A percentile compares a stretch with the other conserved stretches of the same genome.
Conservation (phyloP, 257 asterid species). For the Leptodermis oblonga region DNA sequence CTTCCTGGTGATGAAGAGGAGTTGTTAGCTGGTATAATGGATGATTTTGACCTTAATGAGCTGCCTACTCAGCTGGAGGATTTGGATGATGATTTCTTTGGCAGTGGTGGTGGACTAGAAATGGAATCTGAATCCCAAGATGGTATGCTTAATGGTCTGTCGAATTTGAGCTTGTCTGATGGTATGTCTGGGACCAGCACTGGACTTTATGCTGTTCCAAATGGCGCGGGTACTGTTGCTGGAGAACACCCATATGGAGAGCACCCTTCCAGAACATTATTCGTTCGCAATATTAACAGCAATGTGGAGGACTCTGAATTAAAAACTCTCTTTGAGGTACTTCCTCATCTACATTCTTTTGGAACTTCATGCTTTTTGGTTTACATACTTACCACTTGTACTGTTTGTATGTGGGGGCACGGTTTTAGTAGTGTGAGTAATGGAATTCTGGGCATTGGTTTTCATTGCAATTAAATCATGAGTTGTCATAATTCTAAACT, state of each 20-base stretch:
- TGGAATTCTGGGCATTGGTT: neutral
- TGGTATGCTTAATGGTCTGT: slow-evolving; percentile 40
- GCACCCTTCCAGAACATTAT: slow-evolving; percentile 95
- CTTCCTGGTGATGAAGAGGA: slow-evolving; percentile 96
- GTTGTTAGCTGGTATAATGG: slow-evolving; percentile 81
- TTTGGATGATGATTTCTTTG: slow-evolving; percentile 89
- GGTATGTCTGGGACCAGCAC: slow-evolving; percentile 39
- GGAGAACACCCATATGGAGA: slow-evolving; percentile 98
- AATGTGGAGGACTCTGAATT: slow-evolving; percentile 94
- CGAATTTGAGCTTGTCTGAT: slow-evolving; percentile 49
- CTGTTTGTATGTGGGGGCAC: slow-evolving; percentile 1
- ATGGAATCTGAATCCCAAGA: slow-evolving; percentile 60
- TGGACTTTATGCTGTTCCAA: slow-evolving; percentile 44
- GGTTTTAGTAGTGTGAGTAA: neutral
- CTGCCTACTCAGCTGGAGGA: slow-evolving; percentile 91
- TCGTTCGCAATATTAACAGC: slow-evolving; percentile 93
- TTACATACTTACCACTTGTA: neutral
- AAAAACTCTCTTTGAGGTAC: slow-evolving; percentile 83
- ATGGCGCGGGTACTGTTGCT: slow-evolving; percentile 55
- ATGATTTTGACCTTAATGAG: slow-evolving; percentile 80
- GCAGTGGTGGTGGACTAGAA: slow-evolving; percentile 95
- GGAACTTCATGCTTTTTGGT: neutral
- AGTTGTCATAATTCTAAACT: too few species aligned
- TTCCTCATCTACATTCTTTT: neutral
- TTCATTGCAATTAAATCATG: neutral